A percentile compares a stretch with the other conserved stretches of the same genome.
These are phyloP conservation scores for Candida manassasensis DNA, from an alignment of 805 yeast genomes.

Conservation along the genomic window DNA sequence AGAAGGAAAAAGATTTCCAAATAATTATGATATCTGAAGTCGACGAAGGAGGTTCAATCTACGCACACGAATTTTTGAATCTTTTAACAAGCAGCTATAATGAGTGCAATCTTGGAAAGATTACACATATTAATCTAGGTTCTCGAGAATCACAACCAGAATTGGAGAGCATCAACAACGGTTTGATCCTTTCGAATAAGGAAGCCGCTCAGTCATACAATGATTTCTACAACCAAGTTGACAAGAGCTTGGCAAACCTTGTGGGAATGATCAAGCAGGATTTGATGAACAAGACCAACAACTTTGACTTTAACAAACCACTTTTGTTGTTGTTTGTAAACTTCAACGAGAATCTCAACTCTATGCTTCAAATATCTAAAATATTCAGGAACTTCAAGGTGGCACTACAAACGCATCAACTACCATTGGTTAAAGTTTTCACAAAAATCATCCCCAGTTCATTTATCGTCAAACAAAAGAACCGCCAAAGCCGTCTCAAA, in stretches of 20 bases:
- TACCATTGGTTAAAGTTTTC: slow-evolving; percentile 36
- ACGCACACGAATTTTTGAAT: slow-evolving; percentile 36
- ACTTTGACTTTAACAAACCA: slow-evolving; percentile 43
- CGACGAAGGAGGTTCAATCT: slow-evolving; percentile 18
- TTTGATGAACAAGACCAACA: slow-evolving; percentile 36
- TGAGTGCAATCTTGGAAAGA: slow-evolving; percentile 46
- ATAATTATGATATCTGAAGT: slow-evolving; percentile 42
- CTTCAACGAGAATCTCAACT: slow-evolving; percentile 37
- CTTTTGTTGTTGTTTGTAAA: slow-evolving; percentile 48
- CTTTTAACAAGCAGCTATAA: slow-evolving; percentile 40
- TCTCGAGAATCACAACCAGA: slow-evolving; percentile 24
- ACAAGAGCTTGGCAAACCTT: slow-evolving; percentile 23
- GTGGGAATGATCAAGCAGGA: slow-evolving; percentile 37
- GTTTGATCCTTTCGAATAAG: slow-evolving; percentile 21
- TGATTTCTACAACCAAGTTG: slow-evolving; percentile 27
- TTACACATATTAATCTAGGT: slow-evolving; percentile 27
- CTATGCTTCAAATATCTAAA: slow-evolving; percentile 44
- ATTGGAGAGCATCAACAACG: slow-evolving; percentile 27
- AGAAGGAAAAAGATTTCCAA: slow-evolving; percentile 47
- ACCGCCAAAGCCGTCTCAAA: slow-evolving; percentile 15
- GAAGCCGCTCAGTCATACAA: slow-evolving; percentile 17
- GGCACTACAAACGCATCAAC: slow-evolving; percentile 31
- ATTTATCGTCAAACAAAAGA: slow-evolving; percentile 18
- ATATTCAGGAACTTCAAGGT: slow-evolving; percentile 45
- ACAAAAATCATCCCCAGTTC: slow-evolving; percentile 32